These are phyloP conservation scores for Nepenthes mirabilis DNA, from an alignment of 148 eudicot genomes.

Conservation along the genomic window DNA sequence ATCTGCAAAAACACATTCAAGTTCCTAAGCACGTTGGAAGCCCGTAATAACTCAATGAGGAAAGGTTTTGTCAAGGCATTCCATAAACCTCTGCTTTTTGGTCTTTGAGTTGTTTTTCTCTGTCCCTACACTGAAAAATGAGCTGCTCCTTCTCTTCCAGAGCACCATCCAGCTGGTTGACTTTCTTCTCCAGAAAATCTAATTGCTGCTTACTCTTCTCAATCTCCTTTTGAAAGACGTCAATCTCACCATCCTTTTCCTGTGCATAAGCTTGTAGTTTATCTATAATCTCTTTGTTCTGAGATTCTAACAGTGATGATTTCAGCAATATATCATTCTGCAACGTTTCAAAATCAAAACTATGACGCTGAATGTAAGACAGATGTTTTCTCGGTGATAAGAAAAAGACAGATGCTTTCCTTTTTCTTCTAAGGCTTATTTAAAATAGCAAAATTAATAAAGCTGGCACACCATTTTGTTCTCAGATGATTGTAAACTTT, in stretches of 20 bases:
- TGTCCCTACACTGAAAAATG: constrained; percentile 34
- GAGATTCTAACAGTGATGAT: constrained; percentile 40
- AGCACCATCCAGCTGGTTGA: constrained; percentile 25
- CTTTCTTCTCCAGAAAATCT: constrained; percentile 42
- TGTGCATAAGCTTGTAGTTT: constrained; percentile 49
- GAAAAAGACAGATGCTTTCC: neutral
- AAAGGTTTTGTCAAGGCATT: constrained; percentile 2
- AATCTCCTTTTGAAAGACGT: constrained; percentile 39
- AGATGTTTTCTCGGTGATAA: neutral
- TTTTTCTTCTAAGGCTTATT: neutral
- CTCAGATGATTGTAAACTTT: constrained; percentile 38
- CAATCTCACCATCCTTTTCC: constrained; percentile 48
- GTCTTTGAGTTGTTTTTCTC: constrained; percentile 53
- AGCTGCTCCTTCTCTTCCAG: constrained; percentile 62
- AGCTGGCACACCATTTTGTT: constrained; percentile 42
- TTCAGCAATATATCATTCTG: constrained; percentile 57
- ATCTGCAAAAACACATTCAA: constrained; percentile 29
- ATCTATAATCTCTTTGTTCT: constrained; percentile 38
- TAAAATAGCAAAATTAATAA: neutral
- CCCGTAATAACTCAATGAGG: constrained; percentile 1
- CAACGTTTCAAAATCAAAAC: constrained; percentile 9
- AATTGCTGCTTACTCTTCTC: constrained; percentile 32
- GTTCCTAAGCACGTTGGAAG: constrained; percentile 1
- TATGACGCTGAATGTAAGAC: neutral
- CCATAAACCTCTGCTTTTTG: constrained; percentile 53